Base-by-base conservation (phyloP, 495 filamentous ascomycete genomes). In the Copromyces sp. region DNA sequence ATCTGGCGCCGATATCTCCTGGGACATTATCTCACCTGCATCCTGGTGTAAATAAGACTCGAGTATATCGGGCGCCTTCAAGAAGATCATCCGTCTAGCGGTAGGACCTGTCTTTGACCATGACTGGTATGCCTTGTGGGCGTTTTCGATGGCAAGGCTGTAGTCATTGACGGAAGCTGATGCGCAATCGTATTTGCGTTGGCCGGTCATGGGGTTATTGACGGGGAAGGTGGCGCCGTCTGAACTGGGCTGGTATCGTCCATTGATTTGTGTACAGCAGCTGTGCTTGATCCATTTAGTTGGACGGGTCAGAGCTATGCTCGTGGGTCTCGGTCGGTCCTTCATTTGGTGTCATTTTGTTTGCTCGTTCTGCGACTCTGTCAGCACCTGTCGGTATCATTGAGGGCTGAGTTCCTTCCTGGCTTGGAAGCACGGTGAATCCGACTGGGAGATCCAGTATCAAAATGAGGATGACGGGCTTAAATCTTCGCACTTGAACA, bases 61-160 rank as follows among this genome's bases (percentile, higher is more conserved):
- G 71, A 95, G 80, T 69, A 93, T 86, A 12, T 90, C 87, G 14
- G 90, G 89, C 14, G 90, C 89, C 72, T 87, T 87, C n/a, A 89
- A 78, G 68, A 95, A 81, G 74, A 94, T 89, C 44, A 88, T 83
- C 41, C 91, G 86, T 69, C 90, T 88, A 12, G 83, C 79, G 44
- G 83, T 82, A 9, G 90, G 86, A 70, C 86, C 86, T 1, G 85
- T 87, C 61, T 86, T 82, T 39, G 83, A 82, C 92, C 92, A 94
- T 42, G 84, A 78, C 38, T 86, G 85, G 78, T 90, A 91, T 5
- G 92, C 92, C 4, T 81, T 83, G 47, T 89, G 77, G 0, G 92
- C 91, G 5, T 86, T 83, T 40, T 86, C 81, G 61, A 92, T 83
- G 39, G 90, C 91, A 35, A 78, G 72, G 39, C 82, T 80, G 72